Percentiles rank a stretch among this genome's conserved stretches.
Conservation (phyloP, 495 filamentous ascomycete species). For the Lindgomyces ingoldianus region DNA sequence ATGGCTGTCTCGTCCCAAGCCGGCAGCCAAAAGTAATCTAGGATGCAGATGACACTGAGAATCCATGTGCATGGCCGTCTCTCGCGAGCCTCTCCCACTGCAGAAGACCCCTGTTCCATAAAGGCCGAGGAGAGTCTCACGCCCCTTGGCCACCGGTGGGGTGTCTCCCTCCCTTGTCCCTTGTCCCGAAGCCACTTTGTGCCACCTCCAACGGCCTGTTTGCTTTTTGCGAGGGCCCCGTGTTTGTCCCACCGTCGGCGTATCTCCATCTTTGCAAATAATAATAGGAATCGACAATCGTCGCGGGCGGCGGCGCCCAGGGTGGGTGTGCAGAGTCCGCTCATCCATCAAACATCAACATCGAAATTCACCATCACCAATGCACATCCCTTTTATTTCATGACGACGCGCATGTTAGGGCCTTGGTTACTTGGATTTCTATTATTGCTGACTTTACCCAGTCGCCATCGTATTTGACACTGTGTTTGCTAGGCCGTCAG, state of each 20-base stretch:
- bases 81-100: neutral
- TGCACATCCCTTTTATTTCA: neutral
- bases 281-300: neutral
- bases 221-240: constrained; percentile 6
- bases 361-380: neutral
- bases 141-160: neutral
- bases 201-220: constrained; percentile 1
- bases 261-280: neutral
- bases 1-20: neutral
- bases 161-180: neutral
- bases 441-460: constrained; percentile 13
- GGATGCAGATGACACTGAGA: neutral
- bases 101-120: neutral
- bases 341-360: neutral
- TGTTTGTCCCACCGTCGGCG: constrained; percentile 2
- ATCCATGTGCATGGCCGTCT: neutral
- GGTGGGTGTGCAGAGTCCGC: neutral
- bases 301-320: neutral
- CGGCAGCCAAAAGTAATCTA: neutral
- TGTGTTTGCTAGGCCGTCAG: constrained; percentile 1
- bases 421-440: neutral
- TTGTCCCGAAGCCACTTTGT: neutral
- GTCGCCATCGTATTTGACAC: neutral
- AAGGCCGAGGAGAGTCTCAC: neutral
- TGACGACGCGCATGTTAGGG: neutral